These are phyloP conservation scores for Bocquillonia castaneifolia DNA, from an alignment of 441 rosid genomes.

Conservation along the genomic window DNA sequence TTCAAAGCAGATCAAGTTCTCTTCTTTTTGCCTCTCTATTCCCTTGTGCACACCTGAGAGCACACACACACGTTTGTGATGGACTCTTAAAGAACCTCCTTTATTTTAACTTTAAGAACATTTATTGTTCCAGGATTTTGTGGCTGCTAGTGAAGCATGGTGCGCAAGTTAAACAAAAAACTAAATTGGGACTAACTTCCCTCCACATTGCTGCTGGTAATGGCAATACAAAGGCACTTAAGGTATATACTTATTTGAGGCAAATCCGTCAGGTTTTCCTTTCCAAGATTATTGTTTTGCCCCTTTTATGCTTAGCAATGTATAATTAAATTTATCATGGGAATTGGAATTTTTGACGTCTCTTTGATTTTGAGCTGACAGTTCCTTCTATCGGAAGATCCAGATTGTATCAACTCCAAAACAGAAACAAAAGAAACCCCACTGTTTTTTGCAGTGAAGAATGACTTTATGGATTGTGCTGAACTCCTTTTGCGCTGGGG, in stretches of 20 bases:
- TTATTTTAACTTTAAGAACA: conserved; percentile 14
- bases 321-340: background rate
- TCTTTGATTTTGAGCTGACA: conserved; percentile 30
- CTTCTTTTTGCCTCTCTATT: conserved; percentile 22
- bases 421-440: conserved; percentile 80
- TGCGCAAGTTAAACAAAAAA: conserved; percentile 52
- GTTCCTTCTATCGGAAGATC: conserved; percentile 52
- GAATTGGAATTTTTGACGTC: conserved; percentile 9
- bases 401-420: conserved; percentile 46
- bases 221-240: conserved; percentile 64
- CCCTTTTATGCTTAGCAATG: background rate
- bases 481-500: conserved; percentile 68
- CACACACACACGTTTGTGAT: background rate
- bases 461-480: conserved; percentile 61
- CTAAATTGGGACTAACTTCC: conserved; percentile 67
- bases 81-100: background rate
- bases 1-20: conserved; percentile 51
- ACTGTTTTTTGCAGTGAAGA: conserved; percentile 77
- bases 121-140: conserved; percentile 48
- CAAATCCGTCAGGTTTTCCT: background rate
- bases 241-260: conserved; percentile 41
- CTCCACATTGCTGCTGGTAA: conserved; percentile 72
- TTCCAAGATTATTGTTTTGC: conserved; percentile 1
- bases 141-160: conserved; percentile 57
- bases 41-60: background rate